Evolutionary conservation across 257 asterid genomes (phyloP), one percentile per base, ranked within the genome.

Genomic region (Solanum tarijense): DNA sequence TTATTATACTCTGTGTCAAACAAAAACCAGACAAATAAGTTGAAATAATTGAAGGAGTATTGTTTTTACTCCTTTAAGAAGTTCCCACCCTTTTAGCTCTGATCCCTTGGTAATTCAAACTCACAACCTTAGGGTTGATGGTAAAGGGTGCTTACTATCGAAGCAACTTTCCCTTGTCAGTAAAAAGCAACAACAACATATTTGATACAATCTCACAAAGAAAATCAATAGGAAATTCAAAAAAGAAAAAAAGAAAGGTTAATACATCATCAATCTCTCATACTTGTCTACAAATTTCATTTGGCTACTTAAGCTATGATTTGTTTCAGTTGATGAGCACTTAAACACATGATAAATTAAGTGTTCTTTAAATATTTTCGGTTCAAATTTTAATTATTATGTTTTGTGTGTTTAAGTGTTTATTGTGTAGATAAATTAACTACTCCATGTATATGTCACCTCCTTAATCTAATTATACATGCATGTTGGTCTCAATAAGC

Each of bases 81-180:
- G 31, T 3, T 62, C 32, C 14, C 31, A 62, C 65, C 3, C 16
- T 62, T 9, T 60, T 62, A 62, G 71, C 16, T 62, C 9, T 1
- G 4, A 16, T 52, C 16, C 14, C 1, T 62, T n/a, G 71, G 7
- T n/a, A 1, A 62, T 1, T n/a, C 16, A 5, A 65, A 65, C 14
- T 11, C 31, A 65, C 16, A 65, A 4, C 4, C 1, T n/a, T 65
- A n/a, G 18, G 6, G 0, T 65, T 11, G 32, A 25, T n/a, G 32
- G 4, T 65, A 11, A 62, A 4, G 7, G 1, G 7, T n/a, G 32
- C 2, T 11, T 65, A n/a, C 14, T 0, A 65, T 65, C 8, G 3
- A 0, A n/a, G 16, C 7, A 65, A n/a, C 7, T 65, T n/a, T 5
- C 7, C 2, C 32, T n/a, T n/a, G 1, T n/a, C 71, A 0, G 31